A percentile compares a stretch with the other conserved stretches of the same genome.
Conservation (phyloP, 2,329 filamentous ascomycete species). For the Dactylellina haptotyla region DNA sequence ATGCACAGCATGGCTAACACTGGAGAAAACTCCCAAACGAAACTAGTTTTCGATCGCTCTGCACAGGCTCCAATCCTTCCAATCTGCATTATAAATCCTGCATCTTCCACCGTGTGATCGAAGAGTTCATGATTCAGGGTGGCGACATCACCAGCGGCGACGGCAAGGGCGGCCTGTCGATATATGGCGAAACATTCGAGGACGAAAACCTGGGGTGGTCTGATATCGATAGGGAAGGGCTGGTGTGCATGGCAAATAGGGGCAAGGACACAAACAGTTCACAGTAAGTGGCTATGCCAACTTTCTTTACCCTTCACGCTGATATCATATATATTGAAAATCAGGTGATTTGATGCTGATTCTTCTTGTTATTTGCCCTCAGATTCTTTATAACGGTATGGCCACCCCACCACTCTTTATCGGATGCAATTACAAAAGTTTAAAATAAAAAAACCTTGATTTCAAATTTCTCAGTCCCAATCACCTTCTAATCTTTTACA, state of each 20-base stretch:
- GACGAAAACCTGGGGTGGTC: slow-evolving; percentile 79
- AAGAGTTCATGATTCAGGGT: slow-evolving; percentile 76
- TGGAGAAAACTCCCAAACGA: slow-evolving; percentile 1
- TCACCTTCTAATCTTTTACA: not conserved
- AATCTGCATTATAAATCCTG: slow-evolving; percentile 68
- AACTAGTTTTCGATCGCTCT: slow-evolving; percentile 63
- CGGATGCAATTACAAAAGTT: too few species aligned
- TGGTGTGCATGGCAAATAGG: slow-evolving; percentile 74
- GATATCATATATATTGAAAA: not conserved
- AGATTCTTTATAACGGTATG: slow-evolving; percentile 60
- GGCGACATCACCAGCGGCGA: slow-evolving; percentile 74
- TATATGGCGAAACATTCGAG: slow-evolving; percentile 73
- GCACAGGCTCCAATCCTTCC: slow-evolving; percentile 60
- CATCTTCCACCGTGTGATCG: slow-evolving; percentile 76
- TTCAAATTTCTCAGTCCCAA: too few species aligned
- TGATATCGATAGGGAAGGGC: slow-evolving; percentile 72
- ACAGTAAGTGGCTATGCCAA: slow-evolving; percentile 71
- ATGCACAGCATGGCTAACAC: slow-evolving; percentile 3
- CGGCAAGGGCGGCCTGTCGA: slow-evolving; percentile 74
- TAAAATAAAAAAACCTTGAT: too few species aligned
- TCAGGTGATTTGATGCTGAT: slow-evolving; percentile 6
- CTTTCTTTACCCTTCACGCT: too few species aligned
- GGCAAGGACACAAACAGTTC: slow-evolving; percentile 73
- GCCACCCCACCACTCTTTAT: slow-evolving; percentile 65
- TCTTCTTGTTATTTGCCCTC: not conserved